Percentiles rank a stretch among this genome's conserved stretches.
Evolutionary conservation across 2,329 filamentous ascomycete species (phyloP).

Genomic region (Dendrostoma leiphaemia): DNA sequence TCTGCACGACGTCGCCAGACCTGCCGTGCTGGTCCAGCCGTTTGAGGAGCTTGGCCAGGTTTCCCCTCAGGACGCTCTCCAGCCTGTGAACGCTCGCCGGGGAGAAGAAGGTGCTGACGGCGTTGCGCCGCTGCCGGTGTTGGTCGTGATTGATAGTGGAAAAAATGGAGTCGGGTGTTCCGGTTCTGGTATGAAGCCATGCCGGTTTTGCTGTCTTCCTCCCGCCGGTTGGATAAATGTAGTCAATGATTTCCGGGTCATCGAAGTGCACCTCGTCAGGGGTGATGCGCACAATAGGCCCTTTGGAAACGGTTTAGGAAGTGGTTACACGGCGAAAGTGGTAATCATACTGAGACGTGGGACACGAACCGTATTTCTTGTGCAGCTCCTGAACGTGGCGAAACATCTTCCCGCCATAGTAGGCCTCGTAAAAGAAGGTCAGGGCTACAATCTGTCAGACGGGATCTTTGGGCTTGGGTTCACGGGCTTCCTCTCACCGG

Average conservation of each 20-base stretch:
- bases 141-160: conserved; percentile 36
- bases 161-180: conserved; percentile 16
- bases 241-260: not conserved
- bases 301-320: not conserved
- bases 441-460: not conserved
- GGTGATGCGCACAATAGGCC: not conserved
- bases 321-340: no score
- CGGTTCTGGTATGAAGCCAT: not conserved
- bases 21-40: conserved; percentile 2
- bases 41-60: conserved; percentile 12
- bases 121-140: conserved; percentile 38
- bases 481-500: not conserved
- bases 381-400: not conserved
- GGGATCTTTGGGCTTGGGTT: not conserved
- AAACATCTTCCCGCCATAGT: not conserved
- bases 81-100: conserved; percentile 33
- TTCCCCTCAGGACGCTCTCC: conserved; percentile 28
- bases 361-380: not conserved
- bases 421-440: not conserved
- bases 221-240: not conserved
- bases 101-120: conserved; percentile 43
- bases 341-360: no score
- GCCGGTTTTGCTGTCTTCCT: not conserved
- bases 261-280: not conserved
- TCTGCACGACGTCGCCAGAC: not conserved